Percentiles rank a stretch among this genome's conserved stretches.
Evolutionary conservation across 495 filamentous ascomycete species (phyloP).

Genomic region (Aspergillus bridgeri): DNA sequence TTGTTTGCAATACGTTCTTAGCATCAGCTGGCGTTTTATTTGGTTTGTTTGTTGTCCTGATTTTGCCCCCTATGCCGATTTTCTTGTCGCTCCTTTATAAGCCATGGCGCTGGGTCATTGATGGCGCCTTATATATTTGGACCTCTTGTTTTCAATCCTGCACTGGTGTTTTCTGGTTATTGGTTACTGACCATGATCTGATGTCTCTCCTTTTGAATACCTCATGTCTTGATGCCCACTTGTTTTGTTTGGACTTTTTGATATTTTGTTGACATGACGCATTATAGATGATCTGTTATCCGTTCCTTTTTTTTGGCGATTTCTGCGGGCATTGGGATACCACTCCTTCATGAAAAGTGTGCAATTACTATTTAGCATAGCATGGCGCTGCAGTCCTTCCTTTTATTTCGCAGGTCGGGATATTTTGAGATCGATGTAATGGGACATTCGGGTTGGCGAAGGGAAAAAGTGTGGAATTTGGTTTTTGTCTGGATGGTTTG

Average conservation of each 20-base stretch:
- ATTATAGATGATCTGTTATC: conserved; percentile 41
- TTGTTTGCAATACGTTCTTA: background rate
- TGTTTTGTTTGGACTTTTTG: conserved; percentile 25
- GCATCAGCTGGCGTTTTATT: conserved; percentile 14
- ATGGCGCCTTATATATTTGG: conserved; percentile 16
- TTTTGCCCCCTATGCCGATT: conserved; percentile 14
- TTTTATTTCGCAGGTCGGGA: conserved; percentile 39
- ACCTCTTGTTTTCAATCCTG: conserved; percentile 6
- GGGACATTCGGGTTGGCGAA: conserved; percentile 21
- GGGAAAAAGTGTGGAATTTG: conserved; percentile 19
- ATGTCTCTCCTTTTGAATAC: conserved; percentile 40
- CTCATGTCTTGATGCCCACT: conserved; percentile 37
- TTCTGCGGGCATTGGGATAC: conserved; percentile 37
- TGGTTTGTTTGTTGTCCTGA: conserved; percentile 11
- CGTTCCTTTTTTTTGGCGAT: conserved; percentile 39
- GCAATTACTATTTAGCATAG: conserved; percentile 40
- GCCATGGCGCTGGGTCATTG: conserved; percentile 30
- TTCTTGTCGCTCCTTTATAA: conserved; percentile 42
- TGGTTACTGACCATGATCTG: conserved; percentile 32
- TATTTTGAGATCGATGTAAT: conserved; percentile 27
- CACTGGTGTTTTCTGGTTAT: conserved; percentile 12
- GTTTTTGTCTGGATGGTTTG: conserved; percentile 6
- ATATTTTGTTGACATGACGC: conserved; percentile 23
- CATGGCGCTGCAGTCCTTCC: conserved; percentile 47
- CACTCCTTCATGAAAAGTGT: conserved; percentile 40